Evolutionary conservation across 805 yeast genomes (phyloP), one percentile per base, ranked within the genome.

Genomic region (Jamesozyma hellenica): DNA sequence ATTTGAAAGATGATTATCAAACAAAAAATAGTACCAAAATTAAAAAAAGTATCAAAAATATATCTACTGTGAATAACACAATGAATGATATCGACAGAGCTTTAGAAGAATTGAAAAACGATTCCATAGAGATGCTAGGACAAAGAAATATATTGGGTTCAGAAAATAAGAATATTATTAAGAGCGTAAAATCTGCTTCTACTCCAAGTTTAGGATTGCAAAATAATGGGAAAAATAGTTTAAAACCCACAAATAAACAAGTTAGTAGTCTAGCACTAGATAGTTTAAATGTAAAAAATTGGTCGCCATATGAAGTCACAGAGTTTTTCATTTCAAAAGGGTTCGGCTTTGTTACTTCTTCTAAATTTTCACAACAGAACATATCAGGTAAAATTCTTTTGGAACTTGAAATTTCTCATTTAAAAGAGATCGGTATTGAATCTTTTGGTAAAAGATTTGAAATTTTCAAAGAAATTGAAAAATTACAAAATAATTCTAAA

Each of bases 371-470:
- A 6, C 73, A 77, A 47, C 97, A 92, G 61, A 84, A 86, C 50
- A 85, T 92, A 42, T 79, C 86, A 1, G 98, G 98, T 12, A 65
- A 75, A 3, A 90, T 90, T 36, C 63, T 92, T 37, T 67, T 92
- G 40, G 94, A 88, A 59, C 70, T 92, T 46, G 96, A 90, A 53
- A 68, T 90, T 44, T 72, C 85, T 1, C 82, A 83, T 53, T 69
- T 92, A 53, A 92, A 90, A 58, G 98, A 92, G 59, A 67, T 92
- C 42, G 97, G 87, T 39, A 92, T 92, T 37, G 70, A 77, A 33
- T 83, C 95, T 3, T 92, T 92, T 65, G 99, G 99, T 19, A 86
- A 95, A 0, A 72, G 99, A 45, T 92, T 87, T 61, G 95, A 87
- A 58, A 74, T 92, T 30, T 79, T 76, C 60, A 87, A 85, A 55